Percentiles rank a stretch among this genome's conserved stretches.
These are phyloP conservation scores for Aspergillus heteromorphus DNA, from an alignment of 495 filamentous ascomycete species.

Conservation along the genomic window DNA sequence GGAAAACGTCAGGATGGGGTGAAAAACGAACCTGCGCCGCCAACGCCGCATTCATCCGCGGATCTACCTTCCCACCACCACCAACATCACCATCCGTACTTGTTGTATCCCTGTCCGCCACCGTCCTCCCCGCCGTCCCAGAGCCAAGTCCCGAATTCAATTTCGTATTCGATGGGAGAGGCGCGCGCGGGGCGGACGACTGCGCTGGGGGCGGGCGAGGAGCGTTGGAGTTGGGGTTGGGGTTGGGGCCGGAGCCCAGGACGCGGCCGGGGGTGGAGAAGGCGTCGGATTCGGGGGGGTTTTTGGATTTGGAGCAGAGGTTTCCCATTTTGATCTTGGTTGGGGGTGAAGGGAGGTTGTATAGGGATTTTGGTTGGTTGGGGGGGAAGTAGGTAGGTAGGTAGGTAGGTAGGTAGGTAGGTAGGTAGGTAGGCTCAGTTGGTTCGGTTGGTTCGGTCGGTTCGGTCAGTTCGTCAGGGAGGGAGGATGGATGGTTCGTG, in stretches of 20 bases:
- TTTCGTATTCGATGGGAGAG: slow-evolving; percentile 32
- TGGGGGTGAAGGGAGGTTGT: not conserved
- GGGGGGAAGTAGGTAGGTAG: too few species aligned
- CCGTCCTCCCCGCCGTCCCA: slow-evolving; percentile 48
- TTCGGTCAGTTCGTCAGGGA: too few species aligned
- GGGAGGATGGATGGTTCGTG: not conserved
- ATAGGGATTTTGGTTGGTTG: too few species aligned
- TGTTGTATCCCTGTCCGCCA: slow-evolving; percentile 37
- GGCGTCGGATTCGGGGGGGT: slow-evolving; percentile 34
- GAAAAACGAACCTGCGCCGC: slow-evolving; percentile 63
- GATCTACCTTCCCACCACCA: slow-evolving; percentile 43
- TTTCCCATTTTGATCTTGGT: slow-evolving; percentile 51
- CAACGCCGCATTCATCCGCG: slow-evolving; percentile 51
- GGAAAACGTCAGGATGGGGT: too few species aligned
- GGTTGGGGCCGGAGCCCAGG: slow-evolving; percentile 44
- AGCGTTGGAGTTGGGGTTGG: too few species aligned
- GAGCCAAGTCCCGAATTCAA: slow-evolving; percentile 16
- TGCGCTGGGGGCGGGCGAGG: slow-evolving; percentile 9
- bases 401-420: too few species aligned
- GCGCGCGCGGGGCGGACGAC: slow-evolving; percentile 29
- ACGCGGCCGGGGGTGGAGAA: slow-evolving; percentile 62
- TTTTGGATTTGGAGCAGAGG: slow-evolving; percentile 62
- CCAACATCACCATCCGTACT: slow-evolving; percentile 17
- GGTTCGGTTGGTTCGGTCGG: too few species aligned
- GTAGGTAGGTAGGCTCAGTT: too few species aligned